phyloP scores from a whole-genome alignment of 208 protist species.

The Wallacemonas sp. region DNA sequence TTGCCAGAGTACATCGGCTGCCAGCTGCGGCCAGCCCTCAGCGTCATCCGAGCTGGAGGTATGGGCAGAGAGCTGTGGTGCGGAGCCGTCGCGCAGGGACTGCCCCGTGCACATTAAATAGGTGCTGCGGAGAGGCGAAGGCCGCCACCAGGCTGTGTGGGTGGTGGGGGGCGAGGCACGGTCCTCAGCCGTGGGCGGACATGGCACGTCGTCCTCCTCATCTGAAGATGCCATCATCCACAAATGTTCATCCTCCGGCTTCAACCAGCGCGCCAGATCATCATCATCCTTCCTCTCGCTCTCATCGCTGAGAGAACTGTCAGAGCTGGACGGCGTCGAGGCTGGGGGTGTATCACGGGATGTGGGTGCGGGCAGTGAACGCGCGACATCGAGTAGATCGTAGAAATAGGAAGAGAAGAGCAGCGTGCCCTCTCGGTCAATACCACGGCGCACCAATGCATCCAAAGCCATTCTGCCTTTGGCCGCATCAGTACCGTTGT shows the following conservation, averaged over 20 bases:
- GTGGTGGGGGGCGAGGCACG: too few relatives aligned
- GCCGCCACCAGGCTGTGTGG: background rate
- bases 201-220: background rate
- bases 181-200: too few relatives aligned
- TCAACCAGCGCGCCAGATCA: background rate
- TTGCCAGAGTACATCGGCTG: background rate
- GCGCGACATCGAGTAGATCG: constrained; percentile 4
- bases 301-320: too few relatives aligned
- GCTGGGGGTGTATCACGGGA: too few relatives aligned
- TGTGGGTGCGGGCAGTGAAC: too few relatives aligned
- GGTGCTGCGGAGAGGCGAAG: background rate
- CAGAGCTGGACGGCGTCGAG: too few relatives aligned
- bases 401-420: constrained; percentile 41
- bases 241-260: constrained; percentile 1
- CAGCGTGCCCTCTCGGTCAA: constrained; percentile 32
- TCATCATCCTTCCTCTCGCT: background rate
- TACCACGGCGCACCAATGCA: constrained; percentile 9
- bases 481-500: background rate
- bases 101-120: background rate
- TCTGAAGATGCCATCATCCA: constrained; percentile 4
- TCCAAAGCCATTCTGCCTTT: background rate
- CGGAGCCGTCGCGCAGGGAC: too few relatives aligned
- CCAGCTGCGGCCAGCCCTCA: background rate
- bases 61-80: too few relatives aligned
- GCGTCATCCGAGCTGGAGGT: background rate